These are phyloP conservation scores for Lumnitzera racemosa DNA, from an alignment of 345 rosid species.

Conservation along the genomic window DNA sequence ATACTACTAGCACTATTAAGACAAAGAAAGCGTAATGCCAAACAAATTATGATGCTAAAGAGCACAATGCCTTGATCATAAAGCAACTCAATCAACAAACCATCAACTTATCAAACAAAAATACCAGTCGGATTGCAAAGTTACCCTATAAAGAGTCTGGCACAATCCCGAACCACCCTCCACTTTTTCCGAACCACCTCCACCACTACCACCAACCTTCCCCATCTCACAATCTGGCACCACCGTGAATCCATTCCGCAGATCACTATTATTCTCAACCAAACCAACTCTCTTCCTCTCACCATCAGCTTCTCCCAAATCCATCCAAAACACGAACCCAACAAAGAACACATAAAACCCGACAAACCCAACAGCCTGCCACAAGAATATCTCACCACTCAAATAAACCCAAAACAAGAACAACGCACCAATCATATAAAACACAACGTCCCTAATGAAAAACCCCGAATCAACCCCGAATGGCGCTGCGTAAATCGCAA, in stretches of 20 bases:
- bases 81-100: too few relatives aligned
- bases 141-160: slow-evolving; percentile 39
- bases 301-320: slow-evolving; percentile 21
- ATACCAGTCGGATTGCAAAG: neutral
- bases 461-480: slow-evolving; percentile 62
- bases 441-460: slow-evolving; percentile 76
- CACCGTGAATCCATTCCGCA: slow-evolving; percentile 17
- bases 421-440: slow-evolving; percentile 62
- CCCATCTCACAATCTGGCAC: slow-evolving; percentile 33
- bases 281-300: slow-evolving; percentile 15
- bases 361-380: slow-evolving; percentile 91
- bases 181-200: slow-evolving; percentile 13
- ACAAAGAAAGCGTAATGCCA: too few relatives aligned
- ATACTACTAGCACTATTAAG: too few relatives aligned
- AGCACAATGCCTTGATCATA: too few relatives aligned
- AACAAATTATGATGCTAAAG: too few relatives aligned
- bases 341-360: slow-evolving; percentile 81
- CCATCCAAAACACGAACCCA: slow-evolving; percentile 92
- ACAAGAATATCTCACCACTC: slow-evolving; percentile 91
- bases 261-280: neutral
- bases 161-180: slow-evolving; percentile 23
- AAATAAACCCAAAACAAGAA: slow-evolving; percentile 77
- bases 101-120: too few relatives aligned
- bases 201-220: slow-evolving; percentile 12
- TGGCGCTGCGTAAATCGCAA: slow-evolving; percentile 85